Percentiles rank a stretch among this genome's conserved stretches.
Conservation (phyloP, 495 filamentous ascomycete species). For the Penicillium malachiteum region DNA sequence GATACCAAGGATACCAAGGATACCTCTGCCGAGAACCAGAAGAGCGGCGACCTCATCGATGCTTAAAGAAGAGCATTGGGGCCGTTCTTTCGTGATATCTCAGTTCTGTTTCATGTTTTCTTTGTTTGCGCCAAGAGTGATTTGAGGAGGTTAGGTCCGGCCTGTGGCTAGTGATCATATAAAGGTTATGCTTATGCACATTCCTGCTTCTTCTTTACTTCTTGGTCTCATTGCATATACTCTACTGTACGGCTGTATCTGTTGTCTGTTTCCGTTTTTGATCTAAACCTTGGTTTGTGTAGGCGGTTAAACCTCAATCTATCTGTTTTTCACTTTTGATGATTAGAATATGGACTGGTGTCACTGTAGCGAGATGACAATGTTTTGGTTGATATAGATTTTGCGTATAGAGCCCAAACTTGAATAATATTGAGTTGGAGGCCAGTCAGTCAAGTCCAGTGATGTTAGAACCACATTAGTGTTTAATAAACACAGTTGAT, state of each 20-base stretch:
- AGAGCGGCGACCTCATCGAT: constrained; percentile 64
- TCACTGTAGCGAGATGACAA: too few relatives aligned
- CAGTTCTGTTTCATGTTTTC: constrained; percentile 4
- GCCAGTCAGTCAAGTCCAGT: too few relatives aligned
- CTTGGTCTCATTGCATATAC: constrained; percentile 23
- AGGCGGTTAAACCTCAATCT: constrained; percentile 3
- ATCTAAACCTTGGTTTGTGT: background rate
- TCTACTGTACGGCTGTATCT: constrained; percentile 21
- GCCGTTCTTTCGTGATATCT: constrained; percentile 3
- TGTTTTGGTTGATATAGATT: too few relatives aligned
- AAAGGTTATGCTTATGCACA: too few relatives aligned
- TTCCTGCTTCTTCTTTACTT: background rate
- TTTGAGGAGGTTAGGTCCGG: constrained; percentile 1
- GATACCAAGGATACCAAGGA: constrained; percentile 80
- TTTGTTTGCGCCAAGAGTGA: background rate
- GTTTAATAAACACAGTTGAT: too few relatives aligned
- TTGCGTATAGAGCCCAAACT: background rate
- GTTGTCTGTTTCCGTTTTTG: constrained; percentile 6
- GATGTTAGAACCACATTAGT: too few relatives aligned
- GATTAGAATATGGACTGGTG: too few relatives aligned
- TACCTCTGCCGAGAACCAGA: constrained; percentile 55
- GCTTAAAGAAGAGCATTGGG: constrained; percentile 20
- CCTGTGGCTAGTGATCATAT: background rate
- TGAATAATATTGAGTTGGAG: background rate
- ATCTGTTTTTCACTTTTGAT: background rate